Conservation (phyloP, 106 monocot genomes). For the Cymbidium sinense region DNA sequence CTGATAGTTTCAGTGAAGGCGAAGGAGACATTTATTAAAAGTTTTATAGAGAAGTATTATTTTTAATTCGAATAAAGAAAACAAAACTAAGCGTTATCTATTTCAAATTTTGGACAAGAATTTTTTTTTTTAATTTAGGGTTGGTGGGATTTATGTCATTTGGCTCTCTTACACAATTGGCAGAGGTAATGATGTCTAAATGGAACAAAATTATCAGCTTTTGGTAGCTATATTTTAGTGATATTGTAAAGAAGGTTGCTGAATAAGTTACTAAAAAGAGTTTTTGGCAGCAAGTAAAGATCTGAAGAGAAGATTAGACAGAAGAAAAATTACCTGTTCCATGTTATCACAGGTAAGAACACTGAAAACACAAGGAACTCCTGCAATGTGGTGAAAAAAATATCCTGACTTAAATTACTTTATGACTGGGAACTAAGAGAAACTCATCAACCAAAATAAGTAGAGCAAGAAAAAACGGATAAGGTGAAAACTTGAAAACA, state of each 20-base stretch:
- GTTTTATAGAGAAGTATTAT: too few relatives aligned
- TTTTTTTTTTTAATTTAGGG: too few relatives aligned
- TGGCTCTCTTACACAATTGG: too few relatives aligned
- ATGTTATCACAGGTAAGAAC: constrained; percentile 97
- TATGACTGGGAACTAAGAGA: background rate
- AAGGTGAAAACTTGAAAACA: background rate
- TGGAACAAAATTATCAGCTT: too few relatives aligned
- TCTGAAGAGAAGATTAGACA: background rate
- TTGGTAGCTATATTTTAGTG: background rate
- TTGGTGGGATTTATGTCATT: too few relatives aligned
- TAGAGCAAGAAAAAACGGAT: background rate
- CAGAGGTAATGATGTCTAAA: too few relatives aligned
- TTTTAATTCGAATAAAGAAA: too few relatives aligned
- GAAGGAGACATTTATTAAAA: too few relatives aligned
- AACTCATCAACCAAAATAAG: background rate
- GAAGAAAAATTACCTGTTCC: constrained; percentile 76
- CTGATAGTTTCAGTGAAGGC: too few relatives aligned
- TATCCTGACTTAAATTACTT: background rate
- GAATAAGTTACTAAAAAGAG: background rate
- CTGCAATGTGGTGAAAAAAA: constrained; percentile 30
- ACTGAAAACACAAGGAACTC: constrained; percentile 91
- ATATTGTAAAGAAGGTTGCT: background rate
- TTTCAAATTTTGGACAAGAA: too few relatives aligned
- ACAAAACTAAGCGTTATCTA: too few relatives aligned
- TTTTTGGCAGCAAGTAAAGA: background rate